Percentiles rank a stretch among this genome's conserved stretches.
These are phyloP conservation scores for Rhytidiadelphus loreus DNA, from an alignment of 225 moss, liverwort and hornwort genomes.

Conservation along the genomic window DNA sequence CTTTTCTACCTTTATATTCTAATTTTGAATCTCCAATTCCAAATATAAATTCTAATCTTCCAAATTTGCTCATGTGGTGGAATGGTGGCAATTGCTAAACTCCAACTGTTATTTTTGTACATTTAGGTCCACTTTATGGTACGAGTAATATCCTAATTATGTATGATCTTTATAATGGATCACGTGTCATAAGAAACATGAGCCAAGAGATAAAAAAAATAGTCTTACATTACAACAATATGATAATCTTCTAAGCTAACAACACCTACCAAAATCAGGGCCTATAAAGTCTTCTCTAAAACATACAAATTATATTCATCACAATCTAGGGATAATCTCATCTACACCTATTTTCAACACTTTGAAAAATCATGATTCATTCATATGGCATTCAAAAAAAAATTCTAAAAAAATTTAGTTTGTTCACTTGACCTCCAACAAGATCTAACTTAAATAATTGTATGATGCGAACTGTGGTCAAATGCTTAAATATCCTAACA, in stretches of 20 bases:
- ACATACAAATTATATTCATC: neutral
- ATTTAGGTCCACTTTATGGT: neutral
- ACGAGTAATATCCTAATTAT: too few relatives aligned
- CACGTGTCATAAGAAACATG: neutral
- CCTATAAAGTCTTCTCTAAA: neutral
- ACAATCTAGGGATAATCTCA: neutral
- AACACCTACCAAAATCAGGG: rapidly evolving
- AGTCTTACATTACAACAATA: neutral
- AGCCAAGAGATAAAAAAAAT: neutral
- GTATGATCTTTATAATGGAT: neutral
- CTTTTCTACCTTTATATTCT: too few relatives aligned
- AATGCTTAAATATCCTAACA: rapidly evolving
- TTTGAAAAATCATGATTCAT: neutral
- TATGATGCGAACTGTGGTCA: neutral
- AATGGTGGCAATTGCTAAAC: neutral
- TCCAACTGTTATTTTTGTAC: too few relatives aligned
- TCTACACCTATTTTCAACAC: neutral
- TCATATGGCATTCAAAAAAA: neutral
- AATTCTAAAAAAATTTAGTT: neutral
- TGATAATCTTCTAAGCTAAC: neutral
- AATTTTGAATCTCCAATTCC: neutral
- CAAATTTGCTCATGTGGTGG: neutral
- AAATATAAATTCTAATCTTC: neutral
- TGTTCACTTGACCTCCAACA: too few relatives aligned
- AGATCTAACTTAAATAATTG: neutral